These are phyloP conservation scores for Pulicaria dysenterica DNA, from an alignment of 129 eudicot species.

Conservation along the genomic window DNA sequence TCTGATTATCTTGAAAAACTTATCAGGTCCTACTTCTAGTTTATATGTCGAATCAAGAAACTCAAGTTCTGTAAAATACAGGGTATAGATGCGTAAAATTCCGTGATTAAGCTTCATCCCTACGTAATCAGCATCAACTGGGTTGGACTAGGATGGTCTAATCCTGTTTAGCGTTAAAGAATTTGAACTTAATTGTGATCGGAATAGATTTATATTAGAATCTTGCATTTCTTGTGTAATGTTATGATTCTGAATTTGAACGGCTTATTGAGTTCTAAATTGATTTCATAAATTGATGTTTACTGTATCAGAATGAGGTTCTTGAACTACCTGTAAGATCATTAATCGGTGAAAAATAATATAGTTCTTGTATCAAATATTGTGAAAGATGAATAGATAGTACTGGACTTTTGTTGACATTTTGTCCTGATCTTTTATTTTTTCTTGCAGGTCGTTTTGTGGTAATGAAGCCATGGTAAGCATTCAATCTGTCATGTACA, in stretches of 20 bases:
- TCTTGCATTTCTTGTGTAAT: background rate
- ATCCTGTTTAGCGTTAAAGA: too few relatives aligned
- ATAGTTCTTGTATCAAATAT: background rate
- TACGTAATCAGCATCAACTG: background rate
- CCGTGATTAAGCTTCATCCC: background rate
- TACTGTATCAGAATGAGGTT: background rate
- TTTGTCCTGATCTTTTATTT: background rate
- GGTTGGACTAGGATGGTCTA: background rate
- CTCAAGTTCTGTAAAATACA: background rate
- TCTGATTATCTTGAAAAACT: conserved; percentile 67
- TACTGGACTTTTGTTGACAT: background rate
- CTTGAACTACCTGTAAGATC: background rate
- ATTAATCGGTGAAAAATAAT: background rate
- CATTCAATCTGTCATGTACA: background rate
- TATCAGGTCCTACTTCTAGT: conserved; percentile 47
- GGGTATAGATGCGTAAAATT: background rate
- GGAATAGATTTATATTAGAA: background rate
- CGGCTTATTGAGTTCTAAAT: background rate
- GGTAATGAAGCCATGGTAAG: background rate
- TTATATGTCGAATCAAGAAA: background rate
- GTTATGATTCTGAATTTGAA: background rate
- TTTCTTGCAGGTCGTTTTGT: conserved; percentile 10
- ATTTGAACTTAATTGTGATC: background rate
- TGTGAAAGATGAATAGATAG: background rate
- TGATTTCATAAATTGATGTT: background rate